phyloP scores from a whole-genome alignment of 352 stramenopile species.

The Pythium insidiosum region DNA sequence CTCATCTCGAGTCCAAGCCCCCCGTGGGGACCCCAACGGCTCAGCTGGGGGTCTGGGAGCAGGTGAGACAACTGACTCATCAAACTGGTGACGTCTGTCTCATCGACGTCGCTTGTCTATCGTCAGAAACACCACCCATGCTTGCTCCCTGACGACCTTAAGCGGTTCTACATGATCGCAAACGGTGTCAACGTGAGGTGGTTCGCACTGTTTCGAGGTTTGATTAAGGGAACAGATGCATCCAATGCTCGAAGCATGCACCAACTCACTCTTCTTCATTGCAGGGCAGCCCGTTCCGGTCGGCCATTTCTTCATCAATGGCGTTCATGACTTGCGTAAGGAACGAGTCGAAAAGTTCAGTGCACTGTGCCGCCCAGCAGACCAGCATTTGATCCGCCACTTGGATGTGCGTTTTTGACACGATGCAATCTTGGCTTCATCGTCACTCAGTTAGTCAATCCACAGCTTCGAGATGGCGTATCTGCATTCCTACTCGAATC shows the following conservation, averaged over 20 bases:
- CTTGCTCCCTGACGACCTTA: constrained; percentile 51
- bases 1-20: constrained; percentile 43
- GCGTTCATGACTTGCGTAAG: constrained; percentile 49
- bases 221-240: too few species aligned
- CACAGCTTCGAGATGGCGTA: constrained; percentile 19
- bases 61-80: constrained; percentile 18
- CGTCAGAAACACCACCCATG: constrained; percentile 47
- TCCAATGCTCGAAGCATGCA: too few species aligned
- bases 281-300: constrained; percentile 37
- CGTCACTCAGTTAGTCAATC: neutral
- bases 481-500: constrained; percentile 43
- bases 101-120: neutral
- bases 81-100: neutral
- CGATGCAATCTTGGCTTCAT: neutral
- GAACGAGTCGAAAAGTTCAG: constrained; percentile 27
- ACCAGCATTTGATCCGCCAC: constrained; percentile 26
- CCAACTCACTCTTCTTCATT: too few species aligned
- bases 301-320: constrained; percentile 55
- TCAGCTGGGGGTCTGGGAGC: constrained; percentile 58
- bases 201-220: constrained; percentile 48
- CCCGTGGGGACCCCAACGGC: constrained; percentile 34
- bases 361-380: constrained; percentile 23
- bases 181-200: constrained; percentile 73
- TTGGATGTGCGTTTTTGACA: constrained; percentile 6
- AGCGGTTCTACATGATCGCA: constrained; percentile 52